Base-by-base conservation (phyloP, 2,329 filamentous ascomycete genomes). In the Penicillium thymicola region DNA sequence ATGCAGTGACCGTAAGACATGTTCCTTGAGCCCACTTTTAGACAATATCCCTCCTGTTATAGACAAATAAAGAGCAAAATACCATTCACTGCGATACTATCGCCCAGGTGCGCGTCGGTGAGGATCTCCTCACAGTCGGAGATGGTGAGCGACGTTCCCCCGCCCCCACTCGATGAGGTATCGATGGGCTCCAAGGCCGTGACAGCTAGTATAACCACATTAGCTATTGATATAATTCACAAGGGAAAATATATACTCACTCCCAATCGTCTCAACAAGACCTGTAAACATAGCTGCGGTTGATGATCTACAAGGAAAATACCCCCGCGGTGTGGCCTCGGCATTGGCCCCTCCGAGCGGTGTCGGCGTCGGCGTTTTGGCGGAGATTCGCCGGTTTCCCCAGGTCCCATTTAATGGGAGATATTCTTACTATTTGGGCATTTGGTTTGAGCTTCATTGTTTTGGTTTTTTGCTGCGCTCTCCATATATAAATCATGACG, bases 11-110 rank as follows among this genome's bases (percentile, higher is more conserved):
- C 13, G 94, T 99, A 51, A 99, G 85, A 75, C 94, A 99, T 69
- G 92, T 92, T 70, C 82, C 81, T 83, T 30, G 5, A 37, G 30
- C 10, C 5, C 21, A 34, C 5, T n/a, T 42, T 55, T 42, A 55
- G 46, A 46, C 10, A 30, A n/a, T 40, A 30, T 25, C 5, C 14
- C n/a, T 30, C 14, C 2, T 2, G 25, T 14, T 10, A 36, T 21
- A 23, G 5, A 14, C 14, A 18, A n/a, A 10, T 37, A 14, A 30
- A 40, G 51, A 46, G 37, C 14, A 18, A 21, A 14, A 43, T 72
- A 78, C 94, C 94, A 78, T 99, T 99, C 73, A 99, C 84, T 72
- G 88, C 85, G 74, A 99, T 97, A 72, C 90, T 95, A 81, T 99
- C 94, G 64, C 94, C 94, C 25, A 96, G 81, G 65, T 92, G 86